Conservation (phyloP, 1,139 yeast species). For the Kurtzmaniella natalensis region DNA sequence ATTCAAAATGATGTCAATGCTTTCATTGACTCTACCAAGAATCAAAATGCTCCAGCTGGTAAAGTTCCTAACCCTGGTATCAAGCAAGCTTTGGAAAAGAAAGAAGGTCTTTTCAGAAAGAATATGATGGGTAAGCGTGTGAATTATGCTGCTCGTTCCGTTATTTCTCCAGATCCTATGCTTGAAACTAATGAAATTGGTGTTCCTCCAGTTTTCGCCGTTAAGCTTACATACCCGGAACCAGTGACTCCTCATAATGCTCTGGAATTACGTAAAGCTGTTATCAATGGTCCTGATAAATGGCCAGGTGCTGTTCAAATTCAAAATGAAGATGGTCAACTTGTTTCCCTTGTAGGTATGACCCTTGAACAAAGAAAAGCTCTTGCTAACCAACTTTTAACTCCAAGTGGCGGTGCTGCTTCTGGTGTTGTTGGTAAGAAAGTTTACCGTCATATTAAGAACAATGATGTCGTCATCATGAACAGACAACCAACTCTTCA, state of each 20-base stretch:
- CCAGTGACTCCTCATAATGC: slow-evolving; percentile 96
- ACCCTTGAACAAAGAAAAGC: slow-evolving; percentile 91
- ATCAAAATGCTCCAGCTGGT: slow-evolving; percentile 66
- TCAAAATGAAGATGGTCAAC: slow-evolving; percentile 93
- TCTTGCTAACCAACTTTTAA: slow-evolving; percentile 88
- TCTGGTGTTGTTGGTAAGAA: slow-evolving; percentile 70
- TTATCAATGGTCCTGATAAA: slow-evolving; percentile 91
- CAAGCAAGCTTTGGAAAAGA: slow-evolving; percentile 96
- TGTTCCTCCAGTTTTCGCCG: slow-evolving; percentile 98
- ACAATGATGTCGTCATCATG: slow-evolving; percentile 95
- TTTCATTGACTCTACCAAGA: slow-evolving; percentile 87
- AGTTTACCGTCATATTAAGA: slow-evolving; percentile 89
- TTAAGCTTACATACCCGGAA: slow-evolving; percentile 93
- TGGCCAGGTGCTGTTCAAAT: slow-evolving; percentile 99
- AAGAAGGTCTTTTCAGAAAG: slow-evolving; percentile 96
- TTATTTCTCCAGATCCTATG: slow-evolving; percentile 98
- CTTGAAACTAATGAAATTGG: slow-evolving; percentile 97
- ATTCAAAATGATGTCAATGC: slow-evolving; percentile 94
- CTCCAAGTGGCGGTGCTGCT: slow-evolving; percentile 62
- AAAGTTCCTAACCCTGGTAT: slow-evolving; percentile 86
- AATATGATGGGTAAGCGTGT: slow-evolving; percentile 99
- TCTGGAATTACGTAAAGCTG: slow-evolving; percentile 88
- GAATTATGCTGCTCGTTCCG: slow-evolving; percentile 97
- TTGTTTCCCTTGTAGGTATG: slow-evolving; percentile 83
- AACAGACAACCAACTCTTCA: slow-evolving; percentile 99